Percentiles rank a stretch among this genome's conserved stretches.
Evolutionary conservation across 495 filamentous ascomycete genomes (phyloP).

Genomic region (Penicillium argentinense): DNA sequence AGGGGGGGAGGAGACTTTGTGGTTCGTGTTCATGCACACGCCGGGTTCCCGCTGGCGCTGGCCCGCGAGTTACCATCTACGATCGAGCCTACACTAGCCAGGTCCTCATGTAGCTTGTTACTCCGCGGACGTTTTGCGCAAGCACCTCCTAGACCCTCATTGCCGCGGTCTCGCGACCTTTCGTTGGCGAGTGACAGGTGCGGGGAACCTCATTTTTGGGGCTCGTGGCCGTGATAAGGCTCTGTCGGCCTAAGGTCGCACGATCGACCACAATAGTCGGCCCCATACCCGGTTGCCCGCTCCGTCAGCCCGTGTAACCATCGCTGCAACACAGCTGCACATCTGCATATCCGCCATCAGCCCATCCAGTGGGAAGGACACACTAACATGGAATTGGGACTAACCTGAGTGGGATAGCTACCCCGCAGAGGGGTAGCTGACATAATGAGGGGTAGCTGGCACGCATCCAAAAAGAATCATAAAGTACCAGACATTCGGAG

Average conservation of each 20-base stretch:
- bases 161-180: no score
- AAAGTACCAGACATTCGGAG: not conserved
- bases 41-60: no score
- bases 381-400: no score
- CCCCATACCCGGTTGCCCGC: not conserved
- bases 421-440: conserved; percentile 14
- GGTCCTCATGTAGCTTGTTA: not conserved
- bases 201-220: conserved; percentile 7
- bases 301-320: not conserved
- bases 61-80: no score
- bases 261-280: not conserved
- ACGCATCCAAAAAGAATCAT: not conserved
- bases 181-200: no score
- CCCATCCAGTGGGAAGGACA: no score
- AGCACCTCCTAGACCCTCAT: no score
- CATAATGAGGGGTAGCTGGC: conserved; percentile 28
- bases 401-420: conserved; percentile 8
- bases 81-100: not conserved
- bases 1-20: conserved; percentile 7
- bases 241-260: no score
- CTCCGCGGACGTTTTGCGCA: not conserved
- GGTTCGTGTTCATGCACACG: conserved; percentile 10
- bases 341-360: not conserved
- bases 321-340: no score
- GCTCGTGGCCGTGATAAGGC: no score